Conservation (phyloP, 768 basidiomycete genomes). For the Galerina sulciceps region DNA sequence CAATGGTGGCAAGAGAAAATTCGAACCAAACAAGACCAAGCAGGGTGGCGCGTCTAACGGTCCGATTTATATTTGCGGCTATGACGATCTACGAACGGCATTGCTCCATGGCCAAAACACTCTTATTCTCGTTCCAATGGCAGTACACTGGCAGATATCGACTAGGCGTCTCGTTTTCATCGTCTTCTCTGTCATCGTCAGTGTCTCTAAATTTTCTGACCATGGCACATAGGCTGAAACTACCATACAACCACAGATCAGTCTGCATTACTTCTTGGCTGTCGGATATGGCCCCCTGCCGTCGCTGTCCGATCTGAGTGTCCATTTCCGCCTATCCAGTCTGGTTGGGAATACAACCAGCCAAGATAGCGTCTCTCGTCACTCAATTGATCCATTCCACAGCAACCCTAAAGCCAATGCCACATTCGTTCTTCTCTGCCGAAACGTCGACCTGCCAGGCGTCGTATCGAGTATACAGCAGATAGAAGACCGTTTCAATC, state of each 20-base stretch:
- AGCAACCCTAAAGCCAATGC: conserved; percentile 61
- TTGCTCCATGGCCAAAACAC: too few species aligned
- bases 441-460: conserved; percentile 56
- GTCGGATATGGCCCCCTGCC: conserved; percentile 53
- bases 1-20: conserved; percentile 42
- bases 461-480: conserved; percentile 63
- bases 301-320: conserved; percentile 42
- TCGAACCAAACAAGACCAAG: conserved; percentile 40
- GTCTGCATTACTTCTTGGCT: conserved; percentile 59
- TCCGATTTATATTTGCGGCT: too few species aligned
- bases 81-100: too few species aligned
- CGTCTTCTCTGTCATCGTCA: conserved; percentile 49
- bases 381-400: background rate
- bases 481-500: conserved; percentile 87
- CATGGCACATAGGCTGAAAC: background rate
- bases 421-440: conserved; percentile 76
- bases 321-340: conserved; percentile 26
- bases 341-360: background rate
- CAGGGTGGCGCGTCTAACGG: conserved; percentile 5
- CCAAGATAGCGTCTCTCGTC: background rate
- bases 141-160: conserved; percentile 39
- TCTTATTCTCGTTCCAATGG: conserved; percentile 13
- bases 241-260: conserved; percentile 40
- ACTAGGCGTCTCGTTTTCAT: conserved; percentile 62
- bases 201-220: conserved; percentile 20